These are phyloP conservation scores for Amanita molliuscula DNA, from an alignment of 768 basidiomycete genomes.

Conservation along the genomic window DNA sequence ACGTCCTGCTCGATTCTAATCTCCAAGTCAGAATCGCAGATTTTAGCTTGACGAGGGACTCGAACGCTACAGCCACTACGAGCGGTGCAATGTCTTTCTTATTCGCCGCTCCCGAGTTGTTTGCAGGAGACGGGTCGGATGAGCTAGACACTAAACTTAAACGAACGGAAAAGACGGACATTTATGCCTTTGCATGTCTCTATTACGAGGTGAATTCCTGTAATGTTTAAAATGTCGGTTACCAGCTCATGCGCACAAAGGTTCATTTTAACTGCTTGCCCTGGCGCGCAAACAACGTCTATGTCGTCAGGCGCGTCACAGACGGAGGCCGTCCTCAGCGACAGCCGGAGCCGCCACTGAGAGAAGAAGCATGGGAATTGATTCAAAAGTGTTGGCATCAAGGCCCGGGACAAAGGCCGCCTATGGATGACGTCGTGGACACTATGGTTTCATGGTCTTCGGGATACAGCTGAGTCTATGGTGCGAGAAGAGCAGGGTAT, in stretches of 20 bases:
- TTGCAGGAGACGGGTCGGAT: neutral
- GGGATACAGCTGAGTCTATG: no score
- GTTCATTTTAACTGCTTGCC: neutral
- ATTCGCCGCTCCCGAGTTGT: neutral
- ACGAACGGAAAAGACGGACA: neutral
- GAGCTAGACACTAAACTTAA: neutral
- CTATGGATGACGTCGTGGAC: no score
- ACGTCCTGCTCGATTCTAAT: slow-evolving; percentile 1
- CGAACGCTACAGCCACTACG: neutral
- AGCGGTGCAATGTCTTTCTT: neutral
- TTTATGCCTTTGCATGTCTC: slow-evolving; percentile 1
- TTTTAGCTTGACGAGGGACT: neutral
- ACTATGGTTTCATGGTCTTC: no score
- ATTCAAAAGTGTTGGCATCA: neutral
- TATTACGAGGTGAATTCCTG: neutral
- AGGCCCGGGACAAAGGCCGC: no score
- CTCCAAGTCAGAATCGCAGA: neutral
- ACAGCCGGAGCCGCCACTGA: neutral
- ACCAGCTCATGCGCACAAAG: neutral
- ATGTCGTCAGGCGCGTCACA: neutral
- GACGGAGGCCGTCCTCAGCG: neutral
- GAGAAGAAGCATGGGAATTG: neutral
- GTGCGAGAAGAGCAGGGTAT: no score
- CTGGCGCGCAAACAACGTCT: neutral
- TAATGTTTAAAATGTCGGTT: neutral